Evolutionary conservation across 2,329 filamentous ascomycete species (phyloP).

Genomic region (Rutstroemia sp.): DNA sequence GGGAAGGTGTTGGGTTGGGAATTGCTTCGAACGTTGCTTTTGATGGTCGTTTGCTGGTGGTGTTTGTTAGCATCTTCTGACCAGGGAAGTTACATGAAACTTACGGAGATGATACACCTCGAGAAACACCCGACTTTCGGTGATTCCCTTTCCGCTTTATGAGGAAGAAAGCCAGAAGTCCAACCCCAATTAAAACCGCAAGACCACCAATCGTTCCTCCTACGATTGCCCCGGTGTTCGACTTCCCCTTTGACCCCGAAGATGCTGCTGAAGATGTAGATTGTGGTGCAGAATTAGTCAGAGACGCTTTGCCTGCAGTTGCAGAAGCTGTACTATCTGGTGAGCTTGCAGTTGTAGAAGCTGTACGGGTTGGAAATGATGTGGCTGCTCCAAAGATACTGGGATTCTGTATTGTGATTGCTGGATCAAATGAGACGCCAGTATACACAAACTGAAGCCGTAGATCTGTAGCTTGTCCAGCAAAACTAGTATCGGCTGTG

Average conservation of each 20-base stretch:
- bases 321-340: conserved; percentile 3
- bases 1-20: background rate
- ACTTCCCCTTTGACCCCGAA: background rate
- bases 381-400: conserved; percentile 5
- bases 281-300: background rate
- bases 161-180: background rate
- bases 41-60: background rate
- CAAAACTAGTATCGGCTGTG: conserved; percentile 21
- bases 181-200: background rate
- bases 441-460: conserved; percentile 25
- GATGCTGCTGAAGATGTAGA: background rate
- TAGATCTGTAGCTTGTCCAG: conserved; percentile 21
- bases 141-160: background rate
- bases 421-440: conserved; percentile 18
- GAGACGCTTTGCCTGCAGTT: conserved; percentile 1
- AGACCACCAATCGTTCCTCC: conserved; percentile 1
- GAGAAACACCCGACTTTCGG: background rate
- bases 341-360: background rate
- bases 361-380: background rate
- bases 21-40: background rate
- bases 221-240: conserved; percentile 1
- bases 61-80: background rate
- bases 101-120: background rate
- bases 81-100: background rate
- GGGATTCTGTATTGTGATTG: conserved; percentile 5